Evolutionary conservation across 768 basidiomycete species (phyloP), one percentile per base, ranked within the genome.

Genomic region (Naganishia kalamii): DNA sequence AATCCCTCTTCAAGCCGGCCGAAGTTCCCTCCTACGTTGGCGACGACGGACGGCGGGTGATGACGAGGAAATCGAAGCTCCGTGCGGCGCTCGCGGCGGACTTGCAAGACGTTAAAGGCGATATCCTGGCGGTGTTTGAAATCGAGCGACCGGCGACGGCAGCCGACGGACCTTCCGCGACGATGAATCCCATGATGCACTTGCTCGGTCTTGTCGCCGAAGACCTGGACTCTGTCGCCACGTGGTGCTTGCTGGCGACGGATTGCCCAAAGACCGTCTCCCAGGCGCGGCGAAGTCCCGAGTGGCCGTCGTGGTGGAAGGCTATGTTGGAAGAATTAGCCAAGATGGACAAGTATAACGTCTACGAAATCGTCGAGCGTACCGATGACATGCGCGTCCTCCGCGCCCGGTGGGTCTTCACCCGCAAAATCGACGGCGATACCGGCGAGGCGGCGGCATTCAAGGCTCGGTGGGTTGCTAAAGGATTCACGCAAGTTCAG

Each of bases 401-500:
- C 8, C 37, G 17, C 10, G 37, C 37, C 8, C 8, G 37, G 37
- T 49, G 47, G 47, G 47, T 49, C 10, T 49, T 49, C 47, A 49
- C 47, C 19, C 47, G 47, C 8, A 49, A 49, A n/a, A 49, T 49
- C 47, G 47, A 49, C 21, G 47, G 47, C 8, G 10, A 21, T 7
- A 49, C 47, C 47, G 82, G 81, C 5, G 67, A 70, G 4, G 76
- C 79, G 8, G 11, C 10, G 8, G 47, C 47, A n/a, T 80, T 80
- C 77, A 82, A 83, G 71, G 79, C 77, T 27, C 59, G 80, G 41
- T 70, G 83, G 19, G 81, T 82, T 35, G 80, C 81, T 0, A 72
- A 80, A 61, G 80, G 83, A 0, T 81, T 76, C 69, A 69, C 75
- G 2, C 81, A 83, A 65, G 70, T 68, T 51, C 77, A 72, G 21